Conservation (phyloP, 1,139 yeast genomes). For the Casaregolazyma lundiana region DNA sequence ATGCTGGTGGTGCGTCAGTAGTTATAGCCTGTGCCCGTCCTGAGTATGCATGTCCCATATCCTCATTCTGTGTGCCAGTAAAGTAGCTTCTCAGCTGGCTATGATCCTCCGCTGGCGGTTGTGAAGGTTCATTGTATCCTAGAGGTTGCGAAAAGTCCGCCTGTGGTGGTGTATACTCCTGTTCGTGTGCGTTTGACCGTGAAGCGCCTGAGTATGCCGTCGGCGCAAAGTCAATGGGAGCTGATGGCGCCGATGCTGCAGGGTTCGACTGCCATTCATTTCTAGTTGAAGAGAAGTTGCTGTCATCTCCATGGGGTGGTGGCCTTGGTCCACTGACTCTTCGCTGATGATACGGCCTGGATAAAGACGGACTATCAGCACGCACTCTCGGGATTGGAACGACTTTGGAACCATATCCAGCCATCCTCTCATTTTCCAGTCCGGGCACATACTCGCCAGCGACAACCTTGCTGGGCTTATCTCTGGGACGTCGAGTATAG, state of each 20-base stretch:
- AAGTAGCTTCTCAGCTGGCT: conserved; percentile 3
- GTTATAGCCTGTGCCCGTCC: neutral
- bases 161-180: conserved; percentile 1
- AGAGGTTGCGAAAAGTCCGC: neutral
- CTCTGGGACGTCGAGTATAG: conserved; percentile 3
- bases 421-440: conserved; percentile 25
- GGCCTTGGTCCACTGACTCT: conserved; percentile 20
- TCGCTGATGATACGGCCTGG: conserved; percentile 7
- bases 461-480: conserved; percentile 18
- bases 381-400: conserved; percentile 28
- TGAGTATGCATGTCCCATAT: neutral
- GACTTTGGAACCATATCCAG: conserved; percentile 32
- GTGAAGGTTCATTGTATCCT: neutral
- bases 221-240: conserved; percentile 11
- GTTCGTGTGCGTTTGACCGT: conserved; percentile 7
- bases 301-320: conserved; percentile 6
- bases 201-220: conserved; percentile 17
- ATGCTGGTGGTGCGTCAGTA: neutral
- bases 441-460: conserved; percentile 33
- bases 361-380: conserved; percentile 11
- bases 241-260: neutral
- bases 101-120: neutral
- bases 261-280: conserved; percentile 3
- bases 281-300: neutral
- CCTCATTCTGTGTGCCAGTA: neutral